Evolutionary conservation across 2,329 filamentous ascomycete genomes (phyloP).

Genomic region (Phialocephala sp.): DNA sequence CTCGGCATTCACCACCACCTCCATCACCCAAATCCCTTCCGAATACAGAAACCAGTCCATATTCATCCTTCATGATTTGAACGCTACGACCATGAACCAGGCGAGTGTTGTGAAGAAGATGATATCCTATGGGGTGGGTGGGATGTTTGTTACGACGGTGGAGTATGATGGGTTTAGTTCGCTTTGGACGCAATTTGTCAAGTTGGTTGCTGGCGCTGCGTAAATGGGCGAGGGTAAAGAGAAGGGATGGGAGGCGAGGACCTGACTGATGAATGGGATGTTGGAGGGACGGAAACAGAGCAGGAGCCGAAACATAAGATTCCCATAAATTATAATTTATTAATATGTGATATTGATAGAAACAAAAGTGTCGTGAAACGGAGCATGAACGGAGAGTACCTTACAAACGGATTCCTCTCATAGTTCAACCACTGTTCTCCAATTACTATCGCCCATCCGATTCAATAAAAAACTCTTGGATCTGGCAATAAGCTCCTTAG

Average conservation of each 20-base stretch:
- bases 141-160: background rate
- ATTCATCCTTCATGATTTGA: slow-evolving; percentile 2
- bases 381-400: no score
- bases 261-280: background rate
- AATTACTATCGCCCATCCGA: no score
- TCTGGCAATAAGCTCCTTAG: no score
- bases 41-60: background rate
- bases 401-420: no score
- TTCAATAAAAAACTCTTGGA: no score
- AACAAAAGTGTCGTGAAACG: no score
- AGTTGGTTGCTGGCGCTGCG: background rate
- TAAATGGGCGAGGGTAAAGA: background rate
- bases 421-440: no score
- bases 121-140: background rate
- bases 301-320: no score
- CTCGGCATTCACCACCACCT: background rate
- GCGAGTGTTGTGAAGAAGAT: background rate
- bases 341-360: no score
- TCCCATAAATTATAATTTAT: no score
- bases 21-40: background rate
- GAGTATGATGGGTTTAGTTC: slow-evolving; percentile 5
- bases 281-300: background rate
- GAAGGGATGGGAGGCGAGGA: background rate
- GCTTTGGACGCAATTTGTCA: slow-evolving; percentile 4
- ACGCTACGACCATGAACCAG: background rate